Conservation (phyloP, 257 asterid genomes). For the Eustoma russellianum region DNA sequence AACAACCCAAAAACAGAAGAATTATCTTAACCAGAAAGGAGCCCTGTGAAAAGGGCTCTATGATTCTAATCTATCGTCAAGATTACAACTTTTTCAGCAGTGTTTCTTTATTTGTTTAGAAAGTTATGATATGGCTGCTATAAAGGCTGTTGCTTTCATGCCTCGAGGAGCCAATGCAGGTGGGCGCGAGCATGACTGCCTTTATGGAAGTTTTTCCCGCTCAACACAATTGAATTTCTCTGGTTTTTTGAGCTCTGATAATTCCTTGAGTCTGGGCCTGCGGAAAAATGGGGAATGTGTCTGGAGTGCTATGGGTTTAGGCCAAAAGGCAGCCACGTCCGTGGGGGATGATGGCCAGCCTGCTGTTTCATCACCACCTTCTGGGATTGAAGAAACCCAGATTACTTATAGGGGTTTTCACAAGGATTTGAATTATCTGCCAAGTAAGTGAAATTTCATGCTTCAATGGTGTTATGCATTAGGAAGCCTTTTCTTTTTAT, state of each 20-base stretch:
- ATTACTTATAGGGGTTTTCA: constrained; percentile 37
- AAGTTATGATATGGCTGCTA: constrained; percentile 30
- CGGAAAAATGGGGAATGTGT: constrained; percentile 42
- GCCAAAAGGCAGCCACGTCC: constrained; percentile 37
- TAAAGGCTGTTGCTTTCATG: constrained; percentile 32
- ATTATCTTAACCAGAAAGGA: not conserved
- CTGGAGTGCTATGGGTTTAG: constrained; percentile 20
- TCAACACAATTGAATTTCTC: constrained; percentile 24
- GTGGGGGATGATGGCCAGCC: constrained; percentile 56
- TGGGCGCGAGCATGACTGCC: constrained; percentile 2
- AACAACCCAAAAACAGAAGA: not conserved
- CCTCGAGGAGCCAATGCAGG: constrained; percentile 17
- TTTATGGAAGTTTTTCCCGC: constrained; percentile 7
- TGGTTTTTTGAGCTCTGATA: constrained; percentile 15
- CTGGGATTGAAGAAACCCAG: constrained; percentile 24
- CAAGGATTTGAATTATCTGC: constrained; percentile 65
- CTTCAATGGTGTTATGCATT: not conserved
- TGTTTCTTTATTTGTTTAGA: constrained; percentile 17
- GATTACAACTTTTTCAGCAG: constrained; percentile 2
- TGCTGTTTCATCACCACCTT: constrained; percentile 18
- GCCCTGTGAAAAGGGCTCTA: constrained; percentile 24
- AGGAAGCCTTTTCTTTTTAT: not conserved
- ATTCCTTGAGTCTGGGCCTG: constrained; percentile 35
- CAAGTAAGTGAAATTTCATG: constrained; percentile 44
- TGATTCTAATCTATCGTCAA: constrained; percentile 16